These are phyloP conservation scores for Aspergillus fructus DNA, from an alignment of 2,329 filamentous ascomycete genomes.

Conservation along the genomic window DNA sequence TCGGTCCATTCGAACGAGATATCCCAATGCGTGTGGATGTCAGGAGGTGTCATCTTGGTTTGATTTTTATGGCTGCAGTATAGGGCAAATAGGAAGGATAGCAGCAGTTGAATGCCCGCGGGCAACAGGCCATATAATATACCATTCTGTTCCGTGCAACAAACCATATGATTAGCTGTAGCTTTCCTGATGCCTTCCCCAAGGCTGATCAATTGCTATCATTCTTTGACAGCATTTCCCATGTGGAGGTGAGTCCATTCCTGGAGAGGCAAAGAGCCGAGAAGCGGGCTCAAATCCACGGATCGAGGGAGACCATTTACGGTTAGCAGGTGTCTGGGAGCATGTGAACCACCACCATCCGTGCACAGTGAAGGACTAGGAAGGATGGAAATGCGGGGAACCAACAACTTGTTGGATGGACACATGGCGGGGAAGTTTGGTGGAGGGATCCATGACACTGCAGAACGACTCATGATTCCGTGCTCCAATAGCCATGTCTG, in stretches of 20 bases:
- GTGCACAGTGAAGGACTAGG: background rate
- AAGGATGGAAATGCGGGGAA: constrained; percentile 4
- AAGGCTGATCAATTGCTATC: background rate
- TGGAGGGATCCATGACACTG: background rate
- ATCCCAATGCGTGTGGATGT: constrained; percentile 53
- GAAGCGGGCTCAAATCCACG: constrained; percentile 6
- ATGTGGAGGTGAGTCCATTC: constrained; percentile 4
- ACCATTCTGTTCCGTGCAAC: background rate
- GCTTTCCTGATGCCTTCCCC: background rate
- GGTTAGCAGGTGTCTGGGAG: constrained; percentile 1
- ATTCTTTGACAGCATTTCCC: background rate
- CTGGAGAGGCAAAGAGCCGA: constrained; percentile 6
- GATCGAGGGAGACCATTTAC: constrained; percentile 12
- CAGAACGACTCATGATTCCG: background rate
- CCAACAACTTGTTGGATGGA: background rate
- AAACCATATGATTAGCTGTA: constrained; percentile 1
- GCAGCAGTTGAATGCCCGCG: background rate
- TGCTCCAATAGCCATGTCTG: background rate
- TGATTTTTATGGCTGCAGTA: background rate
- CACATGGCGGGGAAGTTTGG: background rate
- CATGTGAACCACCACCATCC: background rate
- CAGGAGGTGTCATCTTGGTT: constrained; percentile 7
- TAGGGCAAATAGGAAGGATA: background rate
- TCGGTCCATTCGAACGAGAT: constrained; percentile 69
- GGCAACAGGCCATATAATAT: constrained; percentile 3